A percentile compares a stretch with the other conserved stretches of the same genome.
Conservation (phyloP, 225 moss, liverwort and hornwort genomes). For the Pseudisothecium myosuroides region DNA sequence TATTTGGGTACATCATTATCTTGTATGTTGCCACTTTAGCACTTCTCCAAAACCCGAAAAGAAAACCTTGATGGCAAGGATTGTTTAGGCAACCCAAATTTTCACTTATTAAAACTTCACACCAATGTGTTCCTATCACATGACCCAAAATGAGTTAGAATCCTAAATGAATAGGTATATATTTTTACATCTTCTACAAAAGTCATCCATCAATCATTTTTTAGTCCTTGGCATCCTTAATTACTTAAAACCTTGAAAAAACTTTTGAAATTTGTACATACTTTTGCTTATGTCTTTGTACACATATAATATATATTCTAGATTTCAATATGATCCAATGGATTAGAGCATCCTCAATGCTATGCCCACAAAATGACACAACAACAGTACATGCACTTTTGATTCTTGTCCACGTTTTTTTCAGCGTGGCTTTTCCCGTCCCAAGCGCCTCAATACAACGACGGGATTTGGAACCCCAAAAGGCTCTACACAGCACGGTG, state of each 20-base stretch:
- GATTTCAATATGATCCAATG: background rate
- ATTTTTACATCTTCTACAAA: background rate
- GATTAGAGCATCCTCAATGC: too few relatives aligned
- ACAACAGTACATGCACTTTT: too few relatives aligned
- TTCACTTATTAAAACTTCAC: background rate
- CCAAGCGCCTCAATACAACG: too few relatives aligned
- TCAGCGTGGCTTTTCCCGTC: too few relatives aligned
- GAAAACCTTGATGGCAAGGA: too few relatives aligned
- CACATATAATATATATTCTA: background rate
- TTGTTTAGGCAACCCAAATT: background rate
- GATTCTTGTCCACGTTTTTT: too few relatives aligned
- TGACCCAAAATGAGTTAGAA: background rate
- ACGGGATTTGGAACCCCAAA: too few relatives aligned
- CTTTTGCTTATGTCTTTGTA: background rate
- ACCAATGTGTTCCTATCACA: rapidly evolving
- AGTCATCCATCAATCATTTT: background rate
- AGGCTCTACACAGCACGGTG: too few relatives aligned
- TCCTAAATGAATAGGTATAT: background rate
- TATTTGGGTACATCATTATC: too few relatives aligned
- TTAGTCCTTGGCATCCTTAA: background rate
- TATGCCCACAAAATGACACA: too few relatives aligned
- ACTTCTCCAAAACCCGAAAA: too few relatives aligned
- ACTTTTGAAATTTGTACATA: background rate
- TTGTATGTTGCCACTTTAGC: too few relatives aligned
- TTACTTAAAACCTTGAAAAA: background rate